phyloP scores from a whole-genome alignment of 1,139 yeast genomes.

The Saccharomyces uvarum region DNA sequence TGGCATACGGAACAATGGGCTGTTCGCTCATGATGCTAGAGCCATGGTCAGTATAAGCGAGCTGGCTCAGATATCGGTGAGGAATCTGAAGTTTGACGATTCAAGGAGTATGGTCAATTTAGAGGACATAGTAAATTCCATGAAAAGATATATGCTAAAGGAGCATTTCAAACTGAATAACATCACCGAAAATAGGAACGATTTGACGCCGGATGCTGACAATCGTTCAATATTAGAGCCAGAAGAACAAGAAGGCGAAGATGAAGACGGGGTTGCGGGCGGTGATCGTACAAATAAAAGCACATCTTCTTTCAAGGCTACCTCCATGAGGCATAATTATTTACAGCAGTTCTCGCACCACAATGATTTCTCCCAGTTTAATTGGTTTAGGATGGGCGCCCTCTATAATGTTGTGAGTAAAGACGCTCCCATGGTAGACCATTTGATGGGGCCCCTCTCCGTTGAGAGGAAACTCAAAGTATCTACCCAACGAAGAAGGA shows the following conservation, averaged over 20 bases:
- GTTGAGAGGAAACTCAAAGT: conserved; percentile 46
- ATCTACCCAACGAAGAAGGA: conserved; percentile 34
- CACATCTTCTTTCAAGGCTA: conserved; percentile 16
- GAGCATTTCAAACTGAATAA: conserved; percentile 22
- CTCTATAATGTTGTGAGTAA: conserved; percentile 42
- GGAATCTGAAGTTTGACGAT: conserved; percentile 50
- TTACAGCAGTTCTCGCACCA: conserved; percentile 21
- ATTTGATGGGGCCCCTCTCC: conserved; percentile 67
- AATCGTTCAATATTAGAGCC: conserved; percentile 20
- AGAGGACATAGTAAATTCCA: conserved; percentile 39
- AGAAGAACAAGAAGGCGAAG: conserved; percentile 10
- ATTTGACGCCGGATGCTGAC: conserved; percentile 13
- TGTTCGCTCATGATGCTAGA: conserved; percentile 42
- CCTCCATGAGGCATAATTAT: conserved; percentile 13
- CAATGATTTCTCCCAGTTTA: conserved; percentile 33
- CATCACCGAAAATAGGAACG: conserved; percentile 9
- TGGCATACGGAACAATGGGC: conserved; percentile 32
- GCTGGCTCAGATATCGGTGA: conserved; percentile 47
- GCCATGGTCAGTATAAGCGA: conserved; percentile 39
- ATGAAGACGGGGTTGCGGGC: conserved; percentile 9
- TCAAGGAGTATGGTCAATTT: conserved; percentile 43
- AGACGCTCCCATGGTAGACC: conserved; percentile 48
- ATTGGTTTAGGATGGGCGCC: conserved; percentile 58
- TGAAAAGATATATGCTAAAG: conserved; percentile 36
- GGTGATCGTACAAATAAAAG: conserved; percentile 12